Percentiles rank a stretch among this genome's conserved stretches.
phyloP scores from a whole-genome alignment of 2,329 filamentous ascomycete genomes.

The Neoascochyta sp. region DNA sequence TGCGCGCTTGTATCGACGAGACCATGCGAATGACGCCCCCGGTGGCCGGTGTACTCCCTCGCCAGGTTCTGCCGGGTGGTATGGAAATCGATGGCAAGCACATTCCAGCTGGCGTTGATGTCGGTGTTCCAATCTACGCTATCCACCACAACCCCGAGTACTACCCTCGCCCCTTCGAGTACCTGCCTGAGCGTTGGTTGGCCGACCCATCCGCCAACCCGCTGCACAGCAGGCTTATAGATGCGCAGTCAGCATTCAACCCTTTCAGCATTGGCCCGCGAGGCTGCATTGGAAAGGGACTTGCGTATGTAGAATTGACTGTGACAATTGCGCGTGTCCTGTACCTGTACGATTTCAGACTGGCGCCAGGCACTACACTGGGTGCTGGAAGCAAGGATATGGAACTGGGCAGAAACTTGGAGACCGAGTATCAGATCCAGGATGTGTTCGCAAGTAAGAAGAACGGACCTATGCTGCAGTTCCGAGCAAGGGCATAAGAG shows the following conservation, averaged over 20 bases:
- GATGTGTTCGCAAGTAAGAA: constrained; percentile 74
- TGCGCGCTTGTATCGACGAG: constrained; percentile 42
- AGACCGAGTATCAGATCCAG: constrained; percentile 62
- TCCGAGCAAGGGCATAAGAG: constrained; percentile 27
- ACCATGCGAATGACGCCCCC: constrained; percentile 42
- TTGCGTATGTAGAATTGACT: constrained; percentile 66
- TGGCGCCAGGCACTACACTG: constrained; percentile 31
- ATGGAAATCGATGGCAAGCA: constrained; percentile 36
- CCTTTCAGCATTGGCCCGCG: constrained; percentile 68
- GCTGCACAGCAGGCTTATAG: constrained; percentile 22
- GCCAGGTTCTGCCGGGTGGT: constrained; percentile 38
- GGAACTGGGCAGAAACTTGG: constrained; percentile 31
- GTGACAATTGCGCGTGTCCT: constrained; percentile 60
- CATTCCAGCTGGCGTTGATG: constrained; percentile 36
- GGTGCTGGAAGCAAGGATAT: constrained; percentile 31
- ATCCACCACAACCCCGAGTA: constrained; percentile 41
- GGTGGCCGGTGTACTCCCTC: constrained; percentile 38
- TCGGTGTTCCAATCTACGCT: constrained; percentile 38
- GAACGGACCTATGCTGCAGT: constrained; percentile 65
- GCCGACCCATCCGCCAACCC: constrained; percentile 29
- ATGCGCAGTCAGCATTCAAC: constrained; percentile 66
- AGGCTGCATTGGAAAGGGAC: constrained; percentile 68
- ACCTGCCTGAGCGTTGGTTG: constrained; percentile 39
- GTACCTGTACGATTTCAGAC: constrained; percentile 57
- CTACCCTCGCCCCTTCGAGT: constrained; percentile 38